A percentile compares a stretch with the other conserved stretches of the same genome.
These are phyloP conservation scores for Sphagnum fallax DNA, from an alignment of 228 moss, liverwort and hornwort species.

Conservation along the genomic window DNA sequence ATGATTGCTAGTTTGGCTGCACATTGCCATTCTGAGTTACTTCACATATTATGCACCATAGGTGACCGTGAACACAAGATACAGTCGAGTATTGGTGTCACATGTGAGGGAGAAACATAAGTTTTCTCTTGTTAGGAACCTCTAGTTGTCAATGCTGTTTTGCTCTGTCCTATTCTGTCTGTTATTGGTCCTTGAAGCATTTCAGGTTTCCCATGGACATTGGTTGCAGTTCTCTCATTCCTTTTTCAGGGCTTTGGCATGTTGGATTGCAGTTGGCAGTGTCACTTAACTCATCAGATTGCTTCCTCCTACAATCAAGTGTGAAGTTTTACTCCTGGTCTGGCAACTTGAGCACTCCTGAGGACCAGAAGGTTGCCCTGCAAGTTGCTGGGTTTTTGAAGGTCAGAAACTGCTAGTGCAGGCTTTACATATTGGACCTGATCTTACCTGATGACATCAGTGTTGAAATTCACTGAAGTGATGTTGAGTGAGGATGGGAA, in stretches of 20 bases:
- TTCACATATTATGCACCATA: too few species aligned
- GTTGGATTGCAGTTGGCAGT: slow-evolving; percentile 49
- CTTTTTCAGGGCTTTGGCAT: neutral
- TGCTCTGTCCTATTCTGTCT: neutral
- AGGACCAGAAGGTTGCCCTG: slow-evolving; percentile 68
- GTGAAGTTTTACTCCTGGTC: slow-evolving; percentile 81
- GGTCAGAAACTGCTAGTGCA: slow-evolving; percentile 21
- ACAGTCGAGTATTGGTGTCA: too few species aligned
- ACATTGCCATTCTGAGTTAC: too few species aligned
- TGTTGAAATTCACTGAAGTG: too few species aligned
- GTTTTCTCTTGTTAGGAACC: too few species aligned
- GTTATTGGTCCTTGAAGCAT: neutral
- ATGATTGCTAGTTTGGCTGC: too few species aligned
- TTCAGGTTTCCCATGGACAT: neutral
- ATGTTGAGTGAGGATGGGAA: too few species aligned
- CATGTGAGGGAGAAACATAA: too few species aligned
- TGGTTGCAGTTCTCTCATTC: neutral
- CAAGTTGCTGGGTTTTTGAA: slow-evolving; percentile 73
- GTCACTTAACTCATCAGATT: slow-evolving; percentile 86
- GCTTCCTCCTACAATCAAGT: slow-evolving; percentile 75
- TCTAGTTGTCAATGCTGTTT: neutral
- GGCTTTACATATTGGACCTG: neutral
- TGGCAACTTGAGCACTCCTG: slow-evolving; percentile 62
- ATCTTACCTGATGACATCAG: too few species aligned
- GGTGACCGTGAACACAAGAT: too few species aligned